Evolutionary conservation across 768 basidiomycete genomes (phyloP), one percentile per base, ranked within the genome.

Genomic region (Erythrobasidium yunnanense): DNA sequence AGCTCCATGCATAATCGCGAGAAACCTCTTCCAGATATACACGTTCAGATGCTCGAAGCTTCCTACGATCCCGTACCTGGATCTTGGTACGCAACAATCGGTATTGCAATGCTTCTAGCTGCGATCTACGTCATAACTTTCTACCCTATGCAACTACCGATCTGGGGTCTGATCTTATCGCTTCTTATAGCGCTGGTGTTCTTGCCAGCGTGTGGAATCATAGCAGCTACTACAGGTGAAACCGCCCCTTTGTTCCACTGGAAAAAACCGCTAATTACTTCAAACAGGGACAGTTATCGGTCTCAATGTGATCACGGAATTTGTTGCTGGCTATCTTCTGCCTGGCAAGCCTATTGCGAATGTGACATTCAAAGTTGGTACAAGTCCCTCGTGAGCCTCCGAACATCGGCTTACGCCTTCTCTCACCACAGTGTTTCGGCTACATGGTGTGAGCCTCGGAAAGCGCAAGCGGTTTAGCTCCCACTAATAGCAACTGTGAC

Each of bases 221-320:
- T 69, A 3, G 68, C 67, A 8, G 67, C 47, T 3, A 69, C 55
- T 2, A 69, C 68, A 4, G 53, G 70, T 23, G 68, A 65, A 4
- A 23, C 4, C 11, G 25, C 17, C 29, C 4, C n/a, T 29, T 27
- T 27, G 4, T 23, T 29, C n/a, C 38, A 8, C 5, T 5, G 32
- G 11, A 34, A 30, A 25, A 11, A 17, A 17, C 32, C 42, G 4
- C 68, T 69, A 13, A 71, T 67, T 17, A 55, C 46, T 0, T 38
- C 13, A 20, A 65, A 58, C 73, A 13, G n/a, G n/a, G n/a, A 42
- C 38, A n/a, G 38, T 42, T n/a, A 42, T 42, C 38, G 75, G 75
- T 0, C 65, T 76, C 6, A 76, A 76, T 46, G 75, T 75, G 32
- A 68, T 74, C 42, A 75, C 73, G 22, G 75, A 76, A 66, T 73